Percentiles rank a stretch among this genome's conserved stretches.
Conservation (phyloP, 306 rosid species). For the Prunus davidiana region DNA sequence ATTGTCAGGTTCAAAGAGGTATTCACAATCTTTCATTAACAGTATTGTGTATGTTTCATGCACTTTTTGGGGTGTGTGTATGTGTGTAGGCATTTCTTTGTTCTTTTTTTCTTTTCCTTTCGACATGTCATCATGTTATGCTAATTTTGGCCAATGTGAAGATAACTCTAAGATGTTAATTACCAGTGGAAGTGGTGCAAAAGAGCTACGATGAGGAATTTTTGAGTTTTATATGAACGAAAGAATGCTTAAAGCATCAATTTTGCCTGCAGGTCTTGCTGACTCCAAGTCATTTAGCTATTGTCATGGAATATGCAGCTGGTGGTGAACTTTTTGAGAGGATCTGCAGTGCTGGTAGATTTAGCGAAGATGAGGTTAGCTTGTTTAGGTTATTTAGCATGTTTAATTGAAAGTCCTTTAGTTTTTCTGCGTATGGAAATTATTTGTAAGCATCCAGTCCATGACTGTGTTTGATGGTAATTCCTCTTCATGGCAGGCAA, state of each 20-base stretch:
- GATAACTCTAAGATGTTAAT: background rate
- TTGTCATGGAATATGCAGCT: conserved; percentile 94
- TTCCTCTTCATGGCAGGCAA: conserved; percentile 55
- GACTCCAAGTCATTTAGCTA: conserved; percentile 84
- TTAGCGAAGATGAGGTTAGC: conserved; percentile 87
- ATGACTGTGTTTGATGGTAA: conserved; percentile 6
- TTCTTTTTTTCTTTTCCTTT: background rate
- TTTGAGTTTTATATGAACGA: conserved; percentile 2
- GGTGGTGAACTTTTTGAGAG: conserved; percentile 91
- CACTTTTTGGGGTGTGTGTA: background rate
- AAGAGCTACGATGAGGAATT: conserved; percentile 7
- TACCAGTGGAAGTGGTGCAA: background rate
- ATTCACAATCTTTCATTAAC: conserved; percentile 11
- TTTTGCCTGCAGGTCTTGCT: conserved; percentile 57
- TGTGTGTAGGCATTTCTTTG: background rate
- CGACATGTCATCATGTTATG: background rate
- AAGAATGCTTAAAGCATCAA: background rate
- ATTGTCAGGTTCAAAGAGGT: conserved; percentile 91
- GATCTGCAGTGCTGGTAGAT: conserved; percentile 72
- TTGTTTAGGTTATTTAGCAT: conserved; percentile 11
- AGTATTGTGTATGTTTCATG: background rate
- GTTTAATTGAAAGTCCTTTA: background rate
- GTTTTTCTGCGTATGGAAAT: conserved; percentile 8
- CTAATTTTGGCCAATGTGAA: background rate
- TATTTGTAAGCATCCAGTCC: background rate